Evolutionary conservation across 2,329 filamentous ascomycete species (phyloP), one percentile per base, ranked within the genome.

Genomic region (Fusarium staphyleae): DNA sequence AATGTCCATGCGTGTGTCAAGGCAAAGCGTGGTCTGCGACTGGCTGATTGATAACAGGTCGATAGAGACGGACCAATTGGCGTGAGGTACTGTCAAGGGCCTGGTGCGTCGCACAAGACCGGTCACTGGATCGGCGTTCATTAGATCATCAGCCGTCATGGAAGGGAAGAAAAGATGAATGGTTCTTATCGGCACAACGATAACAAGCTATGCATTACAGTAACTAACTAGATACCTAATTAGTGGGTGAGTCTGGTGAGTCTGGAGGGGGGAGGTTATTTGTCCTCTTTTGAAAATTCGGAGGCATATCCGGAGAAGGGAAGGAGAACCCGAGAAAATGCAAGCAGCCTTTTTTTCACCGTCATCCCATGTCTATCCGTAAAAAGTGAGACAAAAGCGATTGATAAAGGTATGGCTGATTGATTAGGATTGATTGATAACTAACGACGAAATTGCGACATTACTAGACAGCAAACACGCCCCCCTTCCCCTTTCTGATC

Each of bases 21-120:
- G 24, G 29, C 30, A 58, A 50, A 60, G 53, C 24, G n/a, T 36
- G 36, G 22, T 15, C 39, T 36, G 18, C 36, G 19, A 55, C 48
- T 61, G 61, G 50, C 46, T 55, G 62, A 64, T 64, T 62, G 62
- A 65, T 62, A 66, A 60, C 58, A 50, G 15, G 16, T 8, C 14
- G 40, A 22, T 22, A n/a, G 4, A 28, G 15, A 43, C 15, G n/a
- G 32, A 4, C 57, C 57, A 62, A 62, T 62, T 26, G 55, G 9
- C 34, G 3, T 19, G 16, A 4, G 8, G 3, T n/a, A 6, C 29
- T 42, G 28, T 52, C 33, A 40, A 48, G 48, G 29, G 19, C 7
- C 30, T 19, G 15, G 44, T 2, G 16, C 6, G 49, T 47, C 59
- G 41, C 50, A 59, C 55, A 14, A 55, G 53, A 29, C 57, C 57